A percentile compares a stretch with the other conserved stretches of the same genome.
Evolutionary conservation across 139 green algal species (phyloP).

Genomic region (Zygnema cylindricum): DNA sequence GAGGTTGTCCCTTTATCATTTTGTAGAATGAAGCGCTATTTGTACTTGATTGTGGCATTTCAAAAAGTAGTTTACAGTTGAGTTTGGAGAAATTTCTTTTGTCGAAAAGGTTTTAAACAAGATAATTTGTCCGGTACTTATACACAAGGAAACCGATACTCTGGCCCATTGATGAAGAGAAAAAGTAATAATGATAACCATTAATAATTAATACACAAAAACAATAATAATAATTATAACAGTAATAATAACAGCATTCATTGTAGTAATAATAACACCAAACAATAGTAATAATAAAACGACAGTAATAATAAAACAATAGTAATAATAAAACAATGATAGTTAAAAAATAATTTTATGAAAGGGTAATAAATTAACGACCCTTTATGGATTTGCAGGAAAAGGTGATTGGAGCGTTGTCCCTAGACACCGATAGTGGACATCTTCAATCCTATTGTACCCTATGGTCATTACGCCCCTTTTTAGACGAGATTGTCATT

Average conservation of each 20-base stretch:
- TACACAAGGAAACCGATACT: no score
- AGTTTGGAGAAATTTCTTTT: no score
- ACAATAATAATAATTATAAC: neutral
- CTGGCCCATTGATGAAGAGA: no score
- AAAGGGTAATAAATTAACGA: neutral
- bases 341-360: neutral
- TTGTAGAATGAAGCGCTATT: no score
- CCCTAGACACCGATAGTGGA: neutral
- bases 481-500: conserved; percentile 3
- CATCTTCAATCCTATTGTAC: neutral
- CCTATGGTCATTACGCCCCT: conserved; percentile 4
- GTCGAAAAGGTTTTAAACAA: no score
- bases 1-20: no score
- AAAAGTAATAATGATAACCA: no score
- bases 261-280: neutral
- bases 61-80: no score
- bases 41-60: no score
- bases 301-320: no score
- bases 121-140: no score
- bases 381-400: conserved; percentile 5
- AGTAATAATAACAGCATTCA: neutral
- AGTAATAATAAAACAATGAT: neutral
- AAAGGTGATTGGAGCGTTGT: neutral
- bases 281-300: neutral
- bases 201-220: neutral